Percentiles rank a stretch among this genome's conserved stretches.
Conservation (phyloP, 1,284 basidiomycete genomes). For the Rhodotorula sp. region DNA sequence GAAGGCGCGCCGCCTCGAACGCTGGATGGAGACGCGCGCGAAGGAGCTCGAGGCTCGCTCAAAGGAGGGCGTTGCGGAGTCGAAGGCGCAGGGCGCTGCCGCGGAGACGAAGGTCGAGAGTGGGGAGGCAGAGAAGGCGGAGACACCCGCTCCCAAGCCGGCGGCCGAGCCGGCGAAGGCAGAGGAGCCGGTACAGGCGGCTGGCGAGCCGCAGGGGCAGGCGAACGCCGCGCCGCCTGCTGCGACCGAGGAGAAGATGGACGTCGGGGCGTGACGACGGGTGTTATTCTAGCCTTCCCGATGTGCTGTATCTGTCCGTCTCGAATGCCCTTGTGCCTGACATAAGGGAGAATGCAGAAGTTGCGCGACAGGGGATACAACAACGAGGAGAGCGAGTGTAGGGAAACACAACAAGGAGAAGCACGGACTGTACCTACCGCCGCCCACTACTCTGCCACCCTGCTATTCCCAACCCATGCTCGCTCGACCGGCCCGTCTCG, state of each 20-base stretch:
- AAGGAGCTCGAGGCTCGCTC: constrained; percentile 6
- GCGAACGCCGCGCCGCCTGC: too few species aligned
- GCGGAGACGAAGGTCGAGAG: neutral
- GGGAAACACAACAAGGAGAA: neutral
- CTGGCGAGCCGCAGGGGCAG: too few species aligned
- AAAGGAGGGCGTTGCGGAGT: neutral
- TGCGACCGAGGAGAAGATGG: neutral
- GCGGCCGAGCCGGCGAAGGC: neutral
- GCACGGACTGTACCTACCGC: neutral
- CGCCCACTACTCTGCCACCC: neutral
- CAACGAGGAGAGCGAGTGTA: neutral
- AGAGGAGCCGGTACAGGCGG: neutral
- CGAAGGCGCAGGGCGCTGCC: too few species aligned
- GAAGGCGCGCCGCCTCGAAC: constrained; percentile 7
- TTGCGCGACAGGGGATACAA: neutral
- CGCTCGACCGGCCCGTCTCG: neutral
- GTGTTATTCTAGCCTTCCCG: neutral
- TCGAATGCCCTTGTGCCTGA: neutral
- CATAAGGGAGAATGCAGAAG: neutral
- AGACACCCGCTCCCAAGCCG: neutral
- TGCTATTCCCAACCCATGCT: neutral
- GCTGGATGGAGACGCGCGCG: constrained; percentile 23
- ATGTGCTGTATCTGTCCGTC: neutral
- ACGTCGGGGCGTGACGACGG: neutral
- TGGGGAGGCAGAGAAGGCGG: neutral